These are phyloP conservation scores for Auriscalpium microsporum DNA, from an alignment of 768 basidiomycete genomes.

Conservation along the genomic window DNA sequence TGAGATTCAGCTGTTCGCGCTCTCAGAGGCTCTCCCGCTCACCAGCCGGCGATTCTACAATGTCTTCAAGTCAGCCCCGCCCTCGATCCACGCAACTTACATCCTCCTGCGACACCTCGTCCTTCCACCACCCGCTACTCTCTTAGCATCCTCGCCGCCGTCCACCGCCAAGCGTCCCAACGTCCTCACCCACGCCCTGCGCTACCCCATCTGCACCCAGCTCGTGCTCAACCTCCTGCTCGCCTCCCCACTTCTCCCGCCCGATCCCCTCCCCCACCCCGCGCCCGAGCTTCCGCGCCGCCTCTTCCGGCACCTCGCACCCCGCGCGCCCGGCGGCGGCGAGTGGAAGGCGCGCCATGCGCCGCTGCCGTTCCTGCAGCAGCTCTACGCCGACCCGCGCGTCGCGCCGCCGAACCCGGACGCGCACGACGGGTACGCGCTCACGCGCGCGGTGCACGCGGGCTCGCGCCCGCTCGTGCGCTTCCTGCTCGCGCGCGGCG, in stretches of 20 bases:
- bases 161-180: neutral
- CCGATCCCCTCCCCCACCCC: neutral
- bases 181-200: slow-evolving; percentile 41
- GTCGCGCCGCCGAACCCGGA: slow-evolving; percentile 43
- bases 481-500: slow-evolving; percentile 65
- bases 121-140: neutral
- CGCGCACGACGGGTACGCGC: slow-evolving; percentile 72
- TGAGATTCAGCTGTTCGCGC: slow-evolving; percentile 64
- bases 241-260: slow-evolving; percentile 14
- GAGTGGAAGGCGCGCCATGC: slow-evolving; percentile 42
- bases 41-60: slow-evolving; percentile 44
- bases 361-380: slow-evolving; percentile 57
- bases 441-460: slow-evolving; percentile 69
- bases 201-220: slow-evolving; percentile 39
- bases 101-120: slow-evolving; percentile 32
- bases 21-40: slow-evolving; percentile 55
- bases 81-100: slow-evolving; percentile 59
- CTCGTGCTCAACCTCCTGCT: slow-evolving; percentile 41
- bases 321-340: neutral
- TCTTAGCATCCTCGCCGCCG: neutral
- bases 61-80: slow-evolving; percentile 47
- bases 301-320: slow-evolving; percentile 47
- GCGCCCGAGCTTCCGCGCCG: slow-evolving; percentile 52
- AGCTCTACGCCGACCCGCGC: slow-evolving; percentile 38
- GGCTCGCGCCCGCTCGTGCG: slow-evolving; percentile 54